Base-by-base conservation (phyloP, 208 protist genomes). In the Trypanosoma cruzi region DNA sequence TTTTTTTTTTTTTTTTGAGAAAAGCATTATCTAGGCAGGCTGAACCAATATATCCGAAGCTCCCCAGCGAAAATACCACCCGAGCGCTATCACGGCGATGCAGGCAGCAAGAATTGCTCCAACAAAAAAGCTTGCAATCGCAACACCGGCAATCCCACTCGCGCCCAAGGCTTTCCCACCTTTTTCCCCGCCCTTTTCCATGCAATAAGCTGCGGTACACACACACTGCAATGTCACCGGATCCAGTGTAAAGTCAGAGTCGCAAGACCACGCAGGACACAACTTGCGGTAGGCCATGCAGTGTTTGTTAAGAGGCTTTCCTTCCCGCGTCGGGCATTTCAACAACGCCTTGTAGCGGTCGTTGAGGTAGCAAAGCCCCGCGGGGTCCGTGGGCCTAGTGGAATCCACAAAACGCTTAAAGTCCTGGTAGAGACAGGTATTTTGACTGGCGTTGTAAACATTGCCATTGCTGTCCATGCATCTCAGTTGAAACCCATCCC, bases 291-390 rank as follows among this genome's bases (percentile, higher is more conserved):
- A 89, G 4, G 57, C 32, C 24, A 68, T 60, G 71, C 87, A 93
- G 52, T 26, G 13, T 4, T 26, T 61, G 26, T 49, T 71, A 22
- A 26, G 56, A 18, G 66, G 10, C 4, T 46, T 20, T 26, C 56
- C 55, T 22, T 54, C 37, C 42, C n/a, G 6, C n/a, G 75, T 65
- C 37, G 79, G 77, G 79, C 87, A 93, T 52, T 75, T 58, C 76
- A 89, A 81, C 46, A 73, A 67, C 29, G 18, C 56, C 28, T 55
- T 34, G 42, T 81, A 69, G 7, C 64, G 64, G 31, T 80, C 79
- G 71, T 84, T 78, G 7, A 93, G 34, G 68, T 86, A 81, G 77
- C 87, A 93, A 59, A 80, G 71, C 10, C 87, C 87, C 32, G 73
- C 78, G 42, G 73, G 53, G 42, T 69, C 77, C 48, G 61, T 80